Conservation (phyloP, 305 asterid species). For the Rubia tinctorum region DNA sequence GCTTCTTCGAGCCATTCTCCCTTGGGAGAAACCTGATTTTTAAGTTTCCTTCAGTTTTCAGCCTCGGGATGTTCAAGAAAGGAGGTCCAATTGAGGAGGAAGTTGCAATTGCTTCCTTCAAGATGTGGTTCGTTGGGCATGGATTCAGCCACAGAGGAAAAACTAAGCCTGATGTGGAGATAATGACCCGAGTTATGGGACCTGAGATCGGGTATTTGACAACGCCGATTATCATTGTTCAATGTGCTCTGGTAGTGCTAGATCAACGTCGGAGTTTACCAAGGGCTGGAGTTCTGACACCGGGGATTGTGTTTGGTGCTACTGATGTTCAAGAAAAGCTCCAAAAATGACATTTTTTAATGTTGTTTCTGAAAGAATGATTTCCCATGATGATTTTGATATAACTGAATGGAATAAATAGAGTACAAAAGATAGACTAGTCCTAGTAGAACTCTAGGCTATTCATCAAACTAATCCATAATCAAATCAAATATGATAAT, state of each 20-base stretch:
- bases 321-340: constrained; percentile 66
- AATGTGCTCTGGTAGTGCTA: constrained; percentile 65
- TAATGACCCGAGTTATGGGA: constrained; percentile 75
- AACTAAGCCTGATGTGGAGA: constrained; percentile 59
- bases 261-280: constrained; percentile 54
- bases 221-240: constrained; percentile 69
- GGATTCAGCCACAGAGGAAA: constrained; percentile 58
- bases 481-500: no score
- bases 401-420: no score
- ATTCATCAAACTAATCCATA: no score
- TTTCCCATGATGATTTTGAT: no score
- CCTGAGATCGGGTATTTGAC: constrained; percentile 88
- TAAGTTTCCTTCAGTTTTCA: constrained; percentile 62
- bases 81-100: constrained; percentile 83
- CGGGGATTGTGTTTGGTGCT: constrained; percentile 74
- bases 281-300: constrained; percentile 68
- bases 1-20: constrained; percentile 39
- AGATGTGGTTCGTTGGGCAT: constrained; percentile 90
- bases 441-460: no score
- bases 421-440: no score
- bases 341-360: constrained; percentile 73
- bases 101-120: constrained; percentile 67
- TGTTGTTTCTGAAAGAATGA: constrained; percentile 36
- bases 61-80: constrained; percentile 65
- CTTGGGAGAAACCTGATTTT: constrained; percentile 70